Evolutionary conservation across 2,329 filamentous ascomycete species (phyloP).

Genomic region (Penicillium sp.): DNA sequence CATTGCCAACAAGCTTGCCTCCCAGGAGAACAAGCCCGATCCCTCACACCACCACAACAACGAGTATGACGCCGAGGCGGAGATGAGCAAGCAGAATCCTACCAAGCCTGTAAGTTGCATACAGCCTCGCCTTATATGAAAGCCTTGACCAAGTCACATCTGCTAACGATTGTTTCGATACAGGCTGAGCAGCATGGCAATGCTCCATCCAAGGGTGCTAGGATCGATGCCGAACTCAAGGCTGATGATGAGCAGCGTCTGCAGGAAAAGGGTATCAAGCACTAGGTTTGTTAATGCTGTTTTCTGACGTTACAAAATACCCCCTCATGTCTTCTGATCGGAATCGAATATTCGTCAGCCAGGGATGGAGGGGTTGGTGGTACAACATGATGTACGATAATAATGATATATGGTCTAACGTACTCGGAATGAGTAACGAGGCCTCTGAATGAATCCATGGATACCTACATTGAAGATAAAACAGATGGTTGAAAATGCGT

Average conservation of each 20-base stretch:
- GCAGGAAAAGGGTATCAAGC: constrained; percentile 42
- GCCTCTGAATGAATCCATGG: background rate
- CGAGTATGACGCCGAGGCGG: constrained; percentile 33
- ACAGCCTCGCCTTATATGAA: background rate
- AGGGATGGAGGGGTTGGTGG: constrained; percentile 65
- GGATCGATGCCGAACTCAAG: constrained; percentile 46
- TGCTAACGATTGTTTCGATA: constrained; percentile 5
- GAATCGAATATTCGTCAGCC: constrained; percentile 2
- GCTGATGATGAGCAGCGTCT: constrained; percentile 44
- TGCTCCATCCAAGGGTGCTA: constrained; percentile 45
- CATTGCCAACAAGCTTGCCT: constrained; percentile 44
- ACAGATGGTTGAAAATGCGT: background rate
- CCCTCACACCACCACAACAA: constrained; percentile 25
- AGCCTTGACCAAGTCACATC: background rate
- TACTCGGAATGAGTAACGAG: constrained; percentile 7
- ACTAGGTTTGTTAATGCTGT: constrained; percentile 17
- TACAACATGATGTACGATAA: constrained; percentile 62
- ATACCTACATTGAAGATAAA: background rate
- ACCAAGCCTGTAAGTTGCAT: constrained; percentile 38
- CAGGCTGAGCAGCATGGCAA: constrained; percentile 47
- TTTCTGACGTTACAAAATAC: constrained; percentile 9
- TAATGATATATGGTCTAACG: constrained; percentile 10
- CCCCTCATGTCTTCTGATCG: constrained; percentile 5
- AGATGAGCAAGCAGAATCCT: constrained; percentile 41
- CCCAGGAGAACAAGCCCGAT: constrained; percentile 30